Conservation (phyloP, 2,329 filamentous ascomycete species). For the Ambrosiella xylebori region DNA sequence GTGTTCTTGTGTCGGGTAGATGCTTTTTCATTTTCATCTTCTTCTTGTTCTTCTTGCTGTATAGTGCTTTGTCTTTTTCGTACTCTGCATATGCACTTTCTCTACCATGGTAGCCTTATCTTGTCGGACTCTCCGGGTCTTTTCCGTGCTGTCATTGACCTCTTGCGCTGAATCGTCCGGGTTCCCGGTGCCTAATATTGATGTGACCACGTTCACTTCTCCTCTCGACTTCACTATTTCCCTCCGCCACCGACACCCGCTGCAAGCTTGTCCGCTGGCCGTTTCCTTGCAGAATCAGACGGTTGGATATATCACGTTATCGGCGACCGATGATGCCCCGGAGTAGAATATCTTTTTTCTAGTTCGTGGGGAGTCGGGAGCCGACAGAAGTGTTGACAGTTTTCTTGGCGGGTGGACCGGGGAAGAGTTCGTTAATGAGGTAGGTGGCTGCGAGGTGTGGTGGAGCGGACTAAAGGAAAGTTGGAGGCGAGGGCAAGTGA, state of each 20-base stretch:
- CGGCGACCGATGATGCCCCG: conserved; percentile 19
- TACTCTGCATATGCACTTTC: not conserved
- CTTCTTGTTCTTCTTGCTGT: not conserved
- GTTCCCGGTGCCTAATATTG: not conserved
- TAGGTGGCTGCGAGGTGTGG: conserved; percentile 36
- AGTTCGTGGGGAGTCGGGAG: conserved; percentile 30
- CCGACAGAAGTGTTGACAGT: conserved; percentile 20
- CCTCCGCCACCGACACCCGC: not conserved
- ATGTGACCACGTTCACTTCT: not conserved
- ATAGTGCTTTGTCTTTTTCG: not conserved
- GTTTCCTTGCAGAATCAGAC: conserved; percentile 51
- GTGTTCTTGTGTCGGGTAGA: not conserved
- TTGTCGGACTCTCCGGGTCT: not conserved
- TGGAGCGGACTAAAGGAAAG: conserved; percentile 24
- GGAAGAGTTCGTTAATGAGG: conserved; percentile 43
- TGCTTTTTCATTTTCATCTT: not conserved
- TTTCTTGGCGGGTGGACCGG: conserved; percentile 53
- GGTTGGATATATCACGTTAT: conserved; percentile 50
- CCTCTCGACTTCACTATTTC: not conserved
- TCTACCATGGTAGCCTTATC: no score
- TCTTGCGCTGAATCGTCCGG: not conserved
- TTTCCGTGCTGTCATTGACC: not conserved
- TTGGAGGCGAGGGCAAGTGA: conserved; percentile 39
- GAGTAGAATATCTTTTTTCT: conserved; percentile 30
- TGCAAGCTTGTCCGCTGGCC: conserved; percentile 41